Evolutionary conservation across 345 rosid genomes (phyloP), one percentile per base, ranked within the genome.

Genomic region (Noccaea caerulescens): DNA sequence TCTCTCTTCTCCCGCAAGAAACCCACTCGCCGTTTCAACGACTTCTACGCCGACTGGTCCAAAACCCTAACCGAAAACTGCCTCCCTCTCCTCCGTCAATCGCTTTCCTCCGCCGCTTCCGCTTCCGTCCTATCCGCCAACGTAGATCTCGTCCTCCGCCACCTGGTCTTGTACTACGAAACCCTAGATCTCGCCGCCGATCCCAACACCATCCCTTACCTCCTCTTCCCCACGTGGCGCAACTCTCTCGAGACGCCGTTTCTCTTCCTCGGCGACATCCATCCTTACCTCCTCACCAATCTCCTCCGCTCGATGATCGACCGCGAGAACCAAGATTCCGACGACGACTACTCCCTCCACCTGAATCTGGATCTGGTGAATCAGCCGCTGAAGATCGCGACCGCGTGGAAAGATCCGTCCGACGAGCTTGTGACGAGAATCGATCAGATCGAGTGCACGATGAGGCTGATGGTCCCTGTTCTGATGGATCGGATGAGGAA

Each of bases 221-320:
- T 90, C 27, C 92, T 93, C 73, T 82, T 63, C 84, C 92, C 96
- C 1, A 80, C 92, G 4, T 88, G 96, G 96, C 84, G 88, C 20
- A 84, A 81, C 81, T 62, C 88, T 2, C 82, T 90, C 39, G 95
- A 88, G 63, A 79, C 69, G 2, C 92, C 98, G 33, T 90, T 90
- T 75, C 88, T 90, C 56, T 90, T 88, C 75, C 87, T 93, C 63
- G 97, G 97, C 25, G 96, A 93, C 39, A 85, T 93, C 46, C 98
- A 93, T 73, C 97, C 98, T 27, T 88, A 88, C 6, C 79, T 85
- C 62, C 84, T 90, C 83, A 90, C 93, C 32, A 87, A 86, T 62
- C 90, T 93, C 59, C 72, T 93, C 61, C 84, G 97, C 0, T 88
- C 92, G 0, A 83, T 86, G 67, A 77, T 93, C 58, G 81, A 80